Percentiles rank a stretch among this genome's conserved stretches.
Evolutionary conservation across 2,329 filamentous ascomycete genomes (phyloP).

Genomic region (Ophiostoma populinum): DNA sequence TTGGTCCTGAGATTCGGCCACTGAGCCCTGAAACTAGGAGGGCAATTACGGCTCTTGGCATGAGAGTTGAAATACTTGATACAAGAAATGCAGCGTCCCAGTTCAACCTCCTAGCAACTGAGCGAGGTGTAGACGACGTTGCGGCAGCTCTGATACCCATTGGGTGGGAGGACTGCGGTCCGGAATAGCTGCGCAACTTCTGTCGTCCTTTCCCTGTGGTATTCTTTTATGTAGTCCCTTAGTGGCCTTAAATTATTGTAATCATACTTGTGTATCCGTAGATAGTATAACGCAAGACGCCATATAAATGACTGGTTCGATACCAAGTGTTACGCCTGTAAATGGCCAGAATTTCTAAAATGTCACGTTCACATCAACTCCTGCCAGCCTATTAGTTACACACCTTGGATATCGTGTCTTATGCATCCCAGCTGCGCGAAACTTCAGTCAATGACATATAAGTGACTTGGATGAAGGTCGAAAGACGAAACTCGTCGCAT

Average conservation of each 20-base stretch:
- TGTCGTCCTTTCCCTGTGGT: background rate
- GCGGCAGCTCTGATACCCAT: slow-evolving; percentile 78
- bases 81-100: slow-evolving; percentile 87
- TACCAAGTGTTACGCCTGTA: no score
- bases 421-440: no score
- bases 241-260: no score
- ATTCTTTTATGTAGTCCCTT: background rate
- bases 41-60: slow-evolving; percentile 59
- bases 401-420: no score
- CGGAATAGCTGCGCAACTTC: background rate
- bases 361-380: no score
- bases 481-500: no score
- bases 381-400: no score
- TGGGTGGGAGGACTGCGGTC: slow-evolving; percentile 50
- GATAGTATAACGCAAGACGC: no score
- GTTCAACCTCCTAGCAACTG: slow-evolving; percentile 89
- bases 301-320: no score
- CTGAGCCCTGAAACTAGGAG: slow-evolving; percentile 58
- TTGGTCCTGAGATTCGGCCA: slow-evolving; percentile 59
- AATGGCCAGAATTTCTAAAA: background rate
- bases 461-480: no score
- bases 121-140: slow-evolving; percentile 69
- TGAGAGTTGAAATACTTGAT: slow-evolving; percentile 76
- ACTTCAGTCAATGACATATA: no score
- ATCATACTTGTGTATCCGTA: no score